Evolutionary conservation across 2,329 filamentous ascomycete species (phyloP).

Genomic region (Botrytis paeoniae): DNA sequence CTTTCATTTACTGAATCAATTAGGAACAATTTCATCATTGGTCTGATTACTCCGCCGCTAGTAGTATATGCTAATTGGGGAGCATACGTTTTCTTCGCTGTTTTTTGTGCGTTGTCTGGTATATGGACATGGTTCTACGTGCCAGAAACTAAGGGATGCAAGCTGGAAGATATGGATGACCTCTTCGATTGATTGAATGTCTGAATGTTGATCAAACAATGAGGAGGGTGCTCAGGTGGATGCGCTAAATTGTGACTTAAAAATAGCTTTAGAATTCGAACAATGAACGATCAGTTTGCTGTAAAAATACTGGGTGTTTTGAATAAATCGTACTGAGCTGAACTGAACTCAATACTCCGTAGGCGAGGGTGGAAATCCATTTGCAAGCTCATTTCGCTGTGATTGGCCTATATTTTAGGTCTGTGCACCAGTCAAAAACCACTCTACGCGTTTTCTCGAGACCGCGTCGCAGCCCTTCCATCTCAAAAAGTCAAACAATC

Average conservation of each 20-base stretch:
- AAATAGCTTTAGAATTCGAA: background rate
- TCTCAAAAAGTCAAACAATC: slow-evolving; percentile 16
- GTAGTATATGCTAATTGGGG: slow-evolving; percentile 55
- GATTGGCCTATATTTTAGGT: background rate
- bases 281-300: no score
- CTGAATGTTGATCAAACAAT: background rate
- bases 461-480: slow-evolving; percentile 17
- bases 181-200: slow-evolving; percentile 18
- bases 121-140: slow-evolving; percentile 52
- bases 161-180: slow-evolving; percentile 52
- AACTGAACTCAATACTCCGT: background rate
- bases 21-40: slow-evolving; percentile 18
- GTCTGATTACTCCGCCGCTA: slow-evolving; percentile 62
- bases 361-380: background rate
- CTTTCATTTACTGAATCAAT: background rate
- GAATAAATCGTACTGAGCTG: background rate
- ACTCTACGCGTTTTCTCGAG: slow-evolving; percentile 20
- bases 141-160: slow-evolving; percentile 48
- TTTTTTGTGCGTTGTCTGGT: slow-evolving; percentile 47
- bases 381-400: background rate
- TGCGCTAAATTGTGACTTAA: background rate
- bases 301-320: no score
- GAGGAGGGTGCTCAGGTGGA: background rate
- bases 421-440: slow-evolving; percentile 16
- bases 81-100: slow-evolving; percentile 54